phyloP scores from a whole-genome alignment of 106 monocot species.

The Dendrobium catenatum region DNA sequence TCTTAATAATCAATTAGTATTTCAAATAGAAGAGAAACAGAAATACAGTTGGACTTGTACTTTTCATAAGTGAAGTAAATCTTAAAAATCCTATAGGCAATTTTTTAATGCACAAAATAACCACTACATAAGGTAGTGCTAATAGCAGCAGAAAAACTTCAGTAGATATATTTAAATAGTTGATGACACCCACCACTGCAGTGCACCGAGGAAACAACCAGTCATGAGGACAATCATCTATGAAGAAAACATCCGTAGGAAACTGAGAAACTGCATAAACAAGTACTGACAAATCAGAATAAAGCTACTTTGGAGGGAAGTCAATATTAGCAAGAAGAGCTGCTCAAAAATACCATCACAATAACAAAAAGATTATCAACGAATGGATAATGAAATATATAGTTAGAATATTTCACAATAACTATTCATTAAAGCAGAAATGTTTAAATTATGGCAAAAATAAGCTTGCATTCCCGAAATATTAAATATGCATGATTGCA shows the following conservation, averaged over 20 bases:
- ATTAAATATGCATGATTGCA: not conserved
- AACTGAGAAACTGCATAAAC: slow-evolving; percentile 55
- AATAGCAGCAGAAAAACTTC: not conserved
- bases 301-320: slow-evolving; percentile 8
- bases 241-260: slow-evolving; percentile 58
- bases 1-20: not conserved
- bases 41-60: not conserved
- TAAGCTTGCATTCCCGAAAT: not conserved
- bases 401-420: not conserved
- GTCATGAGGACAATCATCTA: slow-evolving; percentile 95
- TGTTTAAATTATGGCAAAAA: not conserved
- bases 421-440: not conserved
- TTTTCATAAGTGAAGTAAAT: not conserved
- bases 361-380: not conserved
- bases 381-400: not conserved
- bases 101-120: not conserved
- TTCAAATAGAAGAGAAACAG: not conserved
- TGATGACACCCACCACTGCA: slow-evolving; percentile 67
- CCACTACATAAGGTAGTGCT: not conserved
- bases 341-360: not conserved
- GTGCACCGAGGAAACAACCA: slow-evolving; percentile 92
- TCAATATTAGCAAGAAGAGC: not conserved
- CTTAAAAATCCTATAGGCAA: not conserved
- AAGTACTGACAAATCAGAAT: slow-evolving; percentile 4
- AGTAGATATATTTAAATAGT: not conserved